Conservation (phyloP, 805 yeast species). For the Saccharomyces cerevisiae region DNA sequence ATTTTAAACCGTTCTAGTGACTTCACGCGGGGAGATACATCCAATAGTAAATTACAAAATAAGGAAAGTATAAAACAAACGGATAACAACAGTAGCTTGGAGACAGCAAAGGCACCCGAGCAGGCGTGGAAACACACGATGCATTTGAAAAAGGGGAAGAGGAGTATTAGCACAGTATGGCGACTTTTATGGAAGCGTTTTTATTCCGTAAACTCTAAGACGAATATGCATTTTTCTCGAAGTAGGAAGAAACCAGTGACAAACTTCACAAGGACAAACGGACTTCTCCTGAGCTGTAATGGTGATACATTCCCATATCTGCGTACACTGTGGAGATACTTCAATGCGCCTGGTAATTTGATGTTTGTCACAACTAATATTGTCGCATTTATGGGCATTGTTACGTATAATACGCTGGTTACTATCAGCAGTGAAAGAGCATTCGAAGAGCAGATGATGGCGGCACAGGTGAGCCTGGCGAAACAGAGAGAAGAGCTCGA, state of each 20-base stretch:
- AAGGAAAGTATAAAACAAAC: background rate
- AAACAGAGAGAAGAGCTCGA: background rate
- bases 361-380: conserved; percentile 33
- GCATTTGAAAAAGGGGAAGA: background rate
- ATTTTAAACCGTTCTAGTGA: background rate
- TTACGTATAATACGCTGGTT: conserved; percentile 27
- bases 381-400: conserved; percentile 29
- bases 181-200: background rate
- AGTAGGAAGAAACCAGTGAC: background rate
- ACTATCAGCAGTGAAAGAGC: conserved; percentile 5
- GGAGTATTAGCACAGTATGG: background rate
- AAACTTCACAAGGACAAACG: background rate
- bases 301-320: conserved; percentile 3
- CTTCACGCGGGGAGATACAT: background rate
- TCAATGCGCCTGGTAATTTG: conserved; percentile 34
- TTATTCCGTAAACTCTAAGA: background rate
- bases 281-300: background rate
- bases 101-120: background rate
- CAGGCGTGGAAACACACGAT: background rate
- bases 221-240: background rate
- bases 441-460: background rate
- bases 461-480: background rate
- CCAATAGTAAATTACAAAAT: background rate
- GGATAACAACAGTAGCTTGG: background rate
- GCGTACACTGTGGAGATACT: conserved; percentile 30